A percentile compares a stretch with the other conserved stretches of the same genome.
phyloP scores from a whole-genome alignment of 441 rosid genomes.

The Hura crepitans region DNA sequence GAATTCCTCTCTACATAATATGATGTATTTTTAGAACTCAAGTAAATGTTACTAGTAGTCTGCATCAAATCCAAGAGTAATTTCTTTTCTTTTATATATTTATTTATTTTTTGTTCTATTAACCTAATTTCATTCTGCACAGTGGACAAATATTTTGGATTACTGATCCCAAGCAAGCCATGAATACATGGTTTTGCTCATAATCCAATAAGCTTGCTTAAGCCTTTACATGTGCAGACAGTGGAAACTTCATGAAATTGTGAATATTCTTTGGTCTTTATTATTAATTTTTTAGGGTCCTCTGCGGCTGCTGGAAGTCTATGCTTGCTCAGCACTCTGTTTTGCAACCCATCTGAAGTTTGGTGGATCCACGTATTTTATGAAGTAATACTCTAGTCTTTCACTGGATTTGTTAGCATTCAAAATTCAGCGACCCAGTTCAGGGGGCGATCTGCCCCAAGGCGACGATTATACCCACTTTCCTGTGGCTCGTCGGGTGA shows the following conservation, averaged over 20 bases:
- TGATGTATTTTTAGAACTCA: background rate
- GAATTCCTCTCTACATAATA: background rate
- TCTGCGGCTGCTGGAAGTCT: background rate
- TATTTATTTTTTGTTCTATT: background rate
- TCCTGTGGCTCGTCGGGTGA: constrained; percentile 39
- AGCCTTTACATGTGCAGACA: background rate
- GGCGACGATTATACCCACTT: constrained; percentile 42
- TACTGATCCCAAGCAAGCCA: background rate
- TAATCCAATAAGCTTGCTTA: background rate
- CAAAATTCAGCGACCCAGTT: constrained; percentile 64
- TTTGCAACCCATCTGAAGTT: constrained; percentile 15
- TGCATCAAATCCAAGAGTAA: background rate
- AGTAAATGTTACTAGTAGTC: background rate
- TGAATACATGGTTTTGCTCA: background rate
- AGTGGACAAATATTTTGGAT: background rate
- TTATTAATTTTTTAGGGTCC: background rate
- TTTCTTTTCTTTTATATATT: background rate
- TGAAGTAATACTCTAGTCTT: constrained; percentile 25
- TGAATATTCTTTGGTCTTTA: background rate
- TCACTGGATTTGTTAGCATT: constrained; percentile 25
- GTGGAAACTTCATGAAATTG: background rate
- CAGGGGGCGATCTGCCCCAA: constrained; percentile 65
- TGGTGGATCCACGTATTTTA: background rate
- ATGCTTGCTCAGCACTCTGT: background rate
- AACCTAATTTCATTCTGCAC: no score